phyloP scores from a whole-genome alignment of 768 basidiomycete genomes.

The Auriscalpium vulgare region DNA sequence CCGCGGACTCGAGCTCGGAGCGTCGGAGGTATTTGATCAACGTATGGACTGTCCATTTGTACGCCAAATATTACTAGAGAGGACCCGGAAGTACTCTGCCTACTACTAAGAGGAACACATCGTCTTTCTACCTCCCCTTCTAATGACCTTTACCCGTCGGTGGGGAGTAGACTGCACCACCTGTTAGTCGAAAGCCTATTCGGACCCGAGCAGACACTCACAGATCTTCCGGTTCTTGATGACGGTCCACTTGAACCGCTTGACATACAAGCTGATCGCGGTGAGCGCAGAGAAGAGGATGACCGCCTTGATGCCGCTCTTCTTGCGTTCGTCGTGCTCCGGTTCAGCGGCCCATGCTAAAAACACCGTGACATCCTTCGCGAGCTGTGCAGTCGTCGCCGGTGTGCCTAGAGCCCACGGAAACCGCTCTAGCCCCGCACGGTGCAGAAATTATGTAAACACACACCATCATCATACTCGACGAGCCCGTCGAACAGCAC shows the following conservation, averaged over 20 bases:
- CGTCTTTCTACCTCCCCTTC: constrained; percentile 25
- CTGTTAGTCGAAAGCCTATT: neutral
- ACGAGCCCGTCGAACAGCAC: constrained; percentile 93
- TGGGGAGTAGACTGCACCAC: constrained; percentile 48
- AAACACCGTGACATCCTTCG: constrained; percentile 96
- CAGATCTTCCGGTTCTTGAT: constrained; percentile 93
- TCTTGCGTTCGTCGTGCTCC: constrained; percentile 96
- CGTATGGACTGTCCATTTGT: neutral
- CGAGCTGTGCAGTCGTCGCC: constrained; percentile 97
- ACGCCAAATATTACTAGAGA: constrained; percentile 5
- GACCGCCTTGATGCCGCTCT: constrained; percentile 91
- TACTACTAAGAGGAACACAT: neutral
- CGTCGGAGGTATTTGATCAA: no score
- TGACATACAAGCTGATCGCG: constrained; percentile 77
- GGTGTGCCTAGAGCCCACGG: constrained; percentile 60
- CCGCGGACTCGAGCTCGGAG: no score
- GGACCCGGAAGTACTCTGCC: constrained; percentile 2
- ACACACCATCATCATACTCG: constrained; percentile 88
- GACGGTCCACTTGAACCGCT: constrained; percentile 89
- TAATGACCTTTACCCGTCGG: constrained; percentile 44
- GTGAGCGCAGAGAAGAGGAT: constrained; percentile 86
- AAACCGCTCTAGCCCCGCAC: neutral
- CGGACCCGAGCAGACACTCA: constrained; percentile 31
- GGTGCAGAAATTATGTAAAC: constrained; percentile 37
- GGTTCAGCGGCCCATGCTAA: constrained; percentile 96